Evolutionary conservation across 768 basidiomycete genomes (phyloP), one percentile per base, ranked within the genome.

Genomic region (Phlebiopsis flavidoalba): DNA sequence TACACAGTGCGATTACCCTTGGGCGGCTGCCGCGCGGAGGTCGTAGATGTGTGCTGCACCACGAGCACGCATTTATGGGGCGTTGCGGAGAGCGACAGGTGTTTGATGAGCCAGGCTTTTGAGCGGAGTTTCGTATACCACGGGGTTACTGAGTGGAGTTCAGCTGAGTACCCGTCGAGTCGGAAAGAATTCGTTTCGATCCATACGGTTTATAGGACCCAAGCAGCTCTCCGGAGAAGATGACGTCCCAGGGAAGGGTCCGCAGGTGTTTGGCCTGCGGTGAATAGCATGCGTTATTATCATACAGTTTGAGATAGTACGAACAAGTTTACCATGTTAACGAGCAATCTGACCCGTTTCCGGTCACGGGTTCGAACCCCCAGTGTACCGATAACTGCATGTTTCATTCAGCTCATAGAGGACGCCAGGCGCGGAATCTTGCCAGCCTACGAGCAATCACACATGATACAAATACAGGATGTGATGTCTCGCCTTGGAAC

Each of bases 181-280:
- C n/a, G n/a, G n/a, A n/a, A n/a, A n/a, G n/a, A n/a, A n/a, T n/a
- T n/a, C n/a, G n/a, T n/a, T n/a, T n/a, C n/a, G n/a, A n/a, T n/a
- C n/a, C 8, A 21, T 48, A 88, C 87, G 87, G 85, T 67, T 89
- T 89, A 75, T 81, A 88, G 0, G 80, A 79, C 8, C 76, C 74
- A 53, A 88, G 84, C 17, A 88, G 71, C 58, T 86, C 84, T 1
- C 80, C 73, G 0, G 86, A 86, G 58, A 89, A 78, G 21, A 89
- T 71, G 1, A 76, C 75, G 59, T 88, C 86, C 86, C 84, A 88
- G 0, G 86, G 86, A 3, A 88, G 72, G n/a, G 17, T 79, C 74
- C 2, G 84, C 81, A n/a, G n/a, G 58, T 81, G 71, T 70, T 84
- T 88, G 0, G 87, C 85, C 86, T 87, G 19, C 3, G 10, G 45